phyloP scores from a whole-genome alignment of 2,329 filamentous ascomycete species.

The Ceratocystis papillata region DNA sequence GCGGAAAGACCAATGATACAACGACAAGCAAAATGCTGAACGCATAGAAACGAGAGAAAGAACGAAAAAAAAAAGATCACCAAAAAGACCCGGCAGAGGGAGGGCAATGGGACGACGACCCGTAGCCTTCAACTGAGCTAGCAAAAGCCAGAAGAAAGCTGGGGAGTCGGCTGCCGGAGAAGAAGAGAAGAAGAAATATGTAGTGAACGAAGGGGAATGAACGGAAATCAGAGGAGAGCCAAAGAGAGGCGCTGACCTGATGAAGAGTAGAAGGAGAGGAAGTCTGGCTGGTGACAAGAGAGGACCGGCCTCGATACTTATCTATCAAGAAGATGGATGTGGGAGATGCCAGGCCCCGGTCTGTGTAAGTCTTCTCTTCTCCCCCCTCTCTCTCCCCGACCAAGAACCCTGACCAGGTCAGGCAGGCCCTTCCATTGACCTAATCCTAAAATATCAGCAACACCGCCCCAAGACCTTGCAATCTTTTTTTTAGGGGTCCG shows the following conservation, averaged over 20 bases:
- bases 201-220: constrained; percentile 7
- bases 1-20: neutral
- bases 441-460: constrained; percentile 4
- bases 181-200: neutral
- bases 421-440: neutral
- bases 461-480: constrained; percentile 6
- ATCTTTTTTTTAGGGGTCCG: neutral
- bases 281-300: neutral
- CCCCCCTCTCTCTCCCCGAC: neutral
- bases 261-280: constrained; percentile 12
- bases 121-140: constrained; percentile 1
- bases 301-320: constrained; percentile 10
- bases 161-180: constrained; percentile 8
- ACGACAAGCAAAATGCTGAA: neutral
- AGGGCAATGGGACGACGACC: neutral
- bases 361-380: neutral
- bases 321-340: neutral
- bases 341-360: neutral
- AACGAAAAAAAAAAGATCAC: neutral
- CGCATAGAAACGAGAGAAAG: neutral
- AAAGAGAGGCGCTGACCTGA: constrained; percentile 13
- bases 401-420: neutral
- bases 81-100: neutral
- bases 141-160: constrained; percentile 6
- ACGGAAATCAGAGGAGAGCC: constrained; percentile 10